A percentile compares a stretch with the other conserved stretches of the same genome.
Conservation (phyloP, 1,284 basidiomycete species). For the Agaricales sp. region DNA sequence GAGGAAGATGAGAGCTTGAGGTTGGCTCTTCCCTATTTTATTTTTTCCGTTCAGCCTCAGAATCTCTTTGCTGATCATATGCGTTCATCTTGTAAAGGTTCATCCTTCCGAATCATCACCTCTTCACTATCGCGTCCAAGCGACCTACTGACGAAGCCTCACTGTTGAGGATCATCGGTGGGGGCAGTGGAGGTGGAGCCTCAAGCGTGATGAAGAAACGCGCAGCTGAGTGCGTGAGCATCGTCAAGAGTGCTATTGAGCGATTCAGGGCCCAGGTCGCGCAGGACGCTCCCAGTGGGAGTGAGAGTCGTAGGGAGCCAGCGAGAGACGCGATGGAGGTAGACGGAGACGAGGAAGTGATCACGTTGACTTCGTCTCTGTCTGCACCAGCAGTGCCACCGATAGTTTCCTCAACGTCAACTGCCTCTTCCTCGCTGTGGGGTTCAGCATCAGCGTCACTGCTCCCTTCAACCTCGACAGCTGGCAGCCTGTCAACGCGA, state of each 20-base stretch:
- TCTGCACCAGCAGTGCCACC: no score
- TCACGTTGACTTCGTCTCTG: background rate
- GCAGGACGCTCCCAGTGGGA: slow-evolving; percentile 14
- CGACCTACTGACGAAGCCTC: slow-evolving; percentile 51
- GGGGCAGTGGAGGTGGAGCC: slow-evolving; percentile 32
- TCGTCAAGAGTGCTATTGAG: slow-evolving; percentile 38
- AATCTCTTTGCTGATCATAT: background rate
- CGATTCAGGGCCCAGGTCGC: slow-evolving; percentile 19
- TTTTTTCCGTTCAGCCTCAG: slow-evolving; percentile 4
- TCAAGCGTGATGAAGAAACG: slow-evolving; percentile 51
- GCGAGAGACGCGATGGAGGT: background rate
- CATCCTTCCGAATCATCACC: slow-evolving; percentile 61
- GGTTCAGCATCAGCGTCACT: no score
- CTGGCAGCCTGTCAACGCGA: background rate
- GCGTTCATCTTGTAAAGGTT: slow-evolving; percentile 33
- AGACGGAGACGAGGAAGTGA: background rate
- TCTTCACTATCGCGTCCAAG: slow-evolving; percentile 61
- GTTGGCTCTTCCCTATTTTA: slow-evolving; percentile 29
- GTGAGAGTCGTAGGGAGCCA: slow-evolving; percentile 5
- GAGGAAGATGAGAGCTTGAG: slow-evolving; percentile 83
- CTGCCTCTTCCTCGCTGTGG: no score
- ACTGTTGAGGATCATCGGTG: slow-evolving; percentile 39
- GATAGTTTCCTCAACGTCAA: no score
- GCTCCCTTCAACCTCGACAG: no score
- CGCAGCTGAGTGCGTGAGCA: slow-evolving; percentile 41